Evolutionary conservation across 108 stramenopile species (phyloP).

Genomic region (Fragilariopsis cylindrus): DNA sequence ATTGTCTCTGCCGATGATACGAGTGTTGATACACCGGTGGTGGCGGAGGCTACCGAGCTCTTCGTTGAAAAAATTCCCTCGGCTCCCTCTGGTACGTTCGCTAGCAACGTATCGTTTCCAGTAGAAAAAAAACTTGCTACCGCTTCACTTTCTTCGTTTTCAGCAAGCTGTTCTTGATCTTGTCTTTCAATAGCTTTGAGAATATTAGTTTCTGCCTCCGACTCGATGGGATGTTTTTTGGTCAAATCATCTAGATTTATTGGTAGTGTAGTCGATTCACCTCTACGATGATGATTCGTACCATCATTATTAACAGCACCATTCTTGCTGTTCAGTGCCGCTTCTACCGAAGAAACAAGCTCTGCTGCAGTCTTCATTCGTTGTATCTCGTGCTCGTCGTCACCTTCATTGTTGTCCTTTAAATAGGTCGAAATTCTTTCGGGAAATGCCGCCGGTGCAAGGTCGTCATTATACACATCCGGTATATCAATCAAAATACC

Average conservation of each 20-base stretch:
- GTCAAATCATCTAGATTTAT: slow-evolving; percentile 13
- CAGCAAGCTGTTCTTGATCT: neutral
- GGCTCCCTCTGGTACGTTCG: slow-evolving; percentile 13
- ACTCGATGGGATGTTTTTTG: slow-evolving; percentile 12
- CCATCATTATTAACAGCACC: neutral
- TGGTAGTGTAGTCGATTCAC: neutral
- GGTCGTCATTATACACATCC: neutral
- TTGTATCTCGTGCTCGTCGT: neutral
- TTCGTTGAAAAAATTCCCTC: slow-evolving; percentile 3
- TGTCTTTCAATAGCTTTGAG: slow-evolving; percentile 3
- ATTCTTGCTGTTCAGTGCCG: neutral
- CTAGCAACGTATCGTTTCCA: neutral
- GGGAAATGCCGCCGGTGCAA: neutral
- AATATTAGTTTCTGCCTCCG: slow-evolving; percentile 5
- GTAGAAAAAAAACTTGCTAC: neutral
- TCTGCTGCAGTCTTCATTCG: neutral
- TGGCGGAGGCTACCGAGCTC: neutral
- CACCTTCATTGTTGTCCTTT: neutral
- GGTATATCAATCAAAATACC: slow-evolving; percentile 9
- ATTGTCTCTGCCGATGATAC: neutral
- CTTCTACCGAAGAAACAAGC: slow-evolving; percentile 3
- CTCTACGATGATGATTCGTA: neutral
- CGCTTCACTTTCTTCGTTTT: neutral
- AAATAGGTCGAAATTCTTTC: neutral
- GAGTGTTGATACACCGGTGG: neutral